Base-by-base conservation (phyloP, 2,329 filamentous ascomycete species). In the Claviceps paspali region DNA sequence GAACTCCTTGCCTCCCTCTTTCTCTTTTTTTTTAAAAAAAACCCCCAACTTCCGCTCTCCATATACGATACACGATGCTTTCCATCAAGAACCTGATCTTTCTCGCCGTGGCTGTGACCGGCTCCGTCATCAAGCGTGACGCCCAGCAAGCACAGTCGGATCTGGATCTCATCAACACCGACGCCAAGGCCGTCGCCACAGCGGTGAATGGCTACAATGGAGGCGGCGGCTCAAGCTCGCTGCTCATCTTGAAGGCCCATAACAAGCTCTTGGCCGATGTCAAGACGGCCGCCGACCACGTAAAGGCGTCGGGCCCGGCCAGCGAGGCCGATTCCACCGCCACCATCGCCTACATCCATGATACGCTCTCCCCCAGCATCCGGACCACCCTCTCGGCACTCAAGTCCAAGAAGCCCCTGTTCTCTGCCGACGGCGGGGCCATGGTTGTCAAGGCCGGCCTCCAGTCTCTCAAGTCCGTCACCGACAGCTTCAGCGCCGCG, bases 81-180 rank as follows among this genome's bases (percentile, higher is more conserved):
- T 41, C 28, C 35, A 8, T 38, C 39, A 41, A 38, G 32, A 38
- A 31, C 39, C n/a, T 41, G 15, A 8, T 41, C 35, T 31, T 35
- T 28, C 35, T 41, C 12, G 35, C 39, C 29, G 35, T 32, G 3
- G 29, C 39, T 17, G 35, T 21, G 31, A 27, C 34, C 19, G 31
- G 35, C 35, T 37, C 39, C 27, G 30, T 35, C 35, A 23, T 38
- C 31, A 30, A 30, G 38, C 38, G 38, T 26, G 34, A 40, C 34
- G 24, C 15, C 26, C n/a, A 17, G 4, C 18, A 24, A 14, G 10
- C 33, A 34, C 17, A 36, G 26, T 2, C 14, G 1, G 24, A 22
- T 9, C 29, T 40, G 15, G 2, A 34, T 4, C n/a, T 12, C 34
- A 33, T 40, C 19, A 29, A 33, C 34, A 0, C 2, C 2, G 35